Percentiles rank a stretch among this genome's conserved stretches.
phyloP scores from a whole-genome alignment of 1,284 basidiomycete species.

The Malassezia arunalokei region DNA sequence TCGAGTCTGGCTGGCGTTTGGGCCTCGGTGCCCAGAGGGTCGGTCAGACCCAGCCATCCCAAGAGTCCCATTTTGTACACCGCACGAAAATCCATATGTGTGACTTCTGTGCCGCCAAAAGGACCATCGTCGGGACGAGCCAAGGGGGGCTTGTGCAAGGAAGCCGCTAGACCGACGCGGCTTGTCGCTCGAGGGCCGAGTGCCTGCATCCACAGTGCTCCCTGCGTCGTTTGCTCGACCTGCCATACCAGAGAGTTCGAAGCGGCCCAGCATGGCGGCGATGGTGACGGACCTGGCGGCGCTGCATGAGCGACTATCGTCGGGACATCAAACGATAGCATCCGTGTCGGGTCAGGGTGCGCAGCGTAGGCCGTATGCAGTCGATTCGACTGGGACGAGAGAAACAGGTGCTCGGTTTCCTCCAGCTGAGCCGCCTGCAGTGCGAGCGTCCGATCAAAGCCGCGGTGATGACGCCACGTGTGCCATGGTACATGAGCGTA shows the following conservation, averaged over 20 bases:
- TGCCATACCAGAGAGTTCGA: neutral
- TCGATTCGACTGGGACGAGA: conserved; percentile 10
- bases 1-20: neutral
- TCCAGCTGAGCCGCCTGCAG: neutral
- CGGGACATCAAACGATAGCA: neutral
- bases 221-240: conserved; percentile 3
- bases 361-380: conserved; percentile 3
- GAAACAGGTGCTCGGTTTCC: neutral
- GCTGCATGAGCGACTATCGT: neutral
- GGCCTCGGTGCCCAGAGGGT: neutral
- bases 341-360: neutral
- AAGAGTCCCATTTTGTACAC: conserved; percentile 5
- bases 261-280: neutral
- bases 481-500: neutral
- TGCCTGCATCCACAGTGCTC: neutral
- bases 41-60: neutral
- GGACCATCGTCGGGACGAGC: conserved; percentile 5
- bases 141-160: neutral
- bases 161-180: neutral
- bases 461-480: conserved; percentile 10
- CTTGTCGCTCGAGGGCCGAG: neutral
- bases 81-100: conserved; percentile 5
- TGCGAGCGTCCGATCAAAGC: conserved; percentile 7
- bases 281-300: neutral
- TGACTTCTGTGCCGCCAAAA: conserved; percentile 11